A percentile compares a stretch with the other conserved stretches of the same genome.
phyloP scores from a whole-genome alignment of 805 yeast genomes.

The Jamesozyma rosinii region DNA sequence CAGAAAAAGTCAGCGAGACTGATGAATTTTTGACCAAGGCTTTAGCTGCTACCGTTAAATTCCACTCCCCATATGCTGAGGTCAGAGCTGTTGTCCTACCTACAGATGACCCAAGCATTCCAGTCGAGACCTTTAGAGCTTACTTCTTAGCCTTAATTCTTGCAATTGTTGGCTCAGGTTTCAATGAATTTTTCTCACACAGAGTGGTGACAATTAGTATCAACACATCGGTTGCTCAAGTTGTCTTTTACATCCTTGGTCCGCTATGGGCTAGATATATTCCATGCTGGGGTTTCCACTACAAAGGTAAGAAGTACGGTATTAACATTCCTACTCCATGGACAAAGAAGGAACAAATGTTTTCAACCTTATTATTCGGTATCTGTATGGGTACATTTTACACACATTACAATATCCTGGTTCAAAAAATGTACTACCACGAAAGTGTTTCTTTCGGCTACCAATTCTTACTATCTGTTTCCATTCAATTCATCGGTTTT shows the following conservation, averaged over 20 bases:
- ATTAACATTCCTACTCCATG: conserved; percentile 55
- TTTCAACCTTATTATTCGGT: conserved; percentile 40
- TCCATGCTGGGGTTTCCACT: conserved; percentile 39
- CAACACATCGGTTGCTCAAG: conserved; percentile 37
- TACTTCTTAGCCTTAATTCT: conserved; percentile 35
- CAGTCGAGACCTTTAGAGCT: conserved; percentile 42
- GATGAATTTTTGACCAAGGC: conserved; percentile 23
- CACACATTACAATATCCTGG: conserved; percentile 33
- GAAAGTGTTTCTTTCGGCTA: conserved; percentile 37
- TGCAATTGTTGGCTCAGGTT: conserved; percentile 44
- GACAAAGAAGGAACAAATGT: conserved; percentile 57
- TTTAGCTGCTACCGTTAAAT: conserved; percentile 34
- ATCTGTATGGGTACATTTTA: conserved; percentile 32
- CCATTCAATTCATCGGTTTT: conserved; percentile 56
- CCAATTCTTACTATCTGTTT: conserved; percentile 42
- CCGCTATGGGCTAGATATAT: conserved; percentile 32
- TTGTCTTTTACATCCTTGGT: conserved; percentile 41
- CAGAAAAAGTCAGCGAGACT: conserved; percentile 12
- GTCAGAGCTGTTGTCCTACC: conserved; percentile 54
- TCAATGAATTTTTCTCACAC: conserved; percentile 49
- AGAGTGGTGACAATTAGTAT: conserved; percentile 45
- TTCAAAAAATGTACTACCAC: conserved; percentile 27
- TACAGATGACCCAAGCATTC: conserved; percentile 39
- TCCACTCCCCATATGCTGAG: conserved; percentile 53
- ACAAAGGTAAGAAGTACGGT: conserved; percentile 33